phyloP scores from a whole-genome alignment of 176 grass and related monocot genomes.

The Avena sativa region DNA sequence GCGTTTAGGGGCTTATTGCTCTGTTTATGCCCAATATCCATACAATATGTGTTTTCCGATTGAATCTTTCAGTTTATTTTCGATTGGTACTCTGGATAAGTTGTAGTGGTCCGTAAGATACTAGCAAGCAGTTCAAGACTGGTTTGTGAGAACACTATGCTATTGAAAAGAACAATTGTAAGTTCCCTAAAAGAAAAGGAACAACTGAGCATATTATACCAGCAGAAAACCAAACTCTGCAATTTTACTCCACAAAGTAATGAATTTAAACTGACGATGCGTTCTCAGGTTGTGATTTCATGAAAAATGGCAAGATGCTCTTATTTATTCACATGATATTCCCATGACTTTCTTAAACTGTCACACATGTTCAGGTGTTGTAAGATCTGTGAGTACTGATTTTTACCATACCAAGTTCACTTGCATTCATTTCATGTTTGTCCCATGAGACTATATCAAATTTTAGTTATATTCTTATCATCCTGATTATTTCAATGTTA shows the following conservation, averaged over 20 bases:
- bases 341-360: not conserved
- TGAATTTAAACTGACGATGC: not conserved
- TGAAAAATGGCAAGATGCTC: not conserved
- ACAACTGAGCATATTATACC: not conserved
- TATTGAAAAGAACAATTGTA: not conserved
- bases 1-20: not conserved
- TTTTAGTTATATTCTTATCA: slow-evolving; percentile 11
- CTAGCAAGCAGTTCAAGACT: not conserved
- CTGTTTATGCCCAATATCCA: not conserved
- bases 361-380: not conserved
- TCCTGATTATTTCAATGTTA: not conserved
- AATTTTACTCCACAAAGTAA: not conserved
- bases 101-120: not conserved
- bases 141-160: not conserved
- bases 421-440: not conserved
- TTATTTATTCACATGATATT: slow-evolving; percentile 10
- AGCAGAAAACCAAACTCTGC: not conserved
- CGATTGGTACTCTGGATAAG: not conserved
- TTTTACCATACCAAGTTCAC: not conserved
- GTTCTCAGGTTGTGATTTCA: not conserved
- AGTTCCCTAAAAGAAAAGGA: too few relatives aligned
- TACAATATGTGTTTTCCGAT: not conserved
- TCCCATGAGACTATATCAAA: not conserved
- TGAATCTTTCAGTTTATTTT: not conserved
- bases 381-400: not conserved